A percentile compares a stretch with the other conserved stretches of the same genome.
Evolutionary conservation across 768 basidiomycete genomes (phyloP).

Genomic region (Lentinula boryana): DNA sequence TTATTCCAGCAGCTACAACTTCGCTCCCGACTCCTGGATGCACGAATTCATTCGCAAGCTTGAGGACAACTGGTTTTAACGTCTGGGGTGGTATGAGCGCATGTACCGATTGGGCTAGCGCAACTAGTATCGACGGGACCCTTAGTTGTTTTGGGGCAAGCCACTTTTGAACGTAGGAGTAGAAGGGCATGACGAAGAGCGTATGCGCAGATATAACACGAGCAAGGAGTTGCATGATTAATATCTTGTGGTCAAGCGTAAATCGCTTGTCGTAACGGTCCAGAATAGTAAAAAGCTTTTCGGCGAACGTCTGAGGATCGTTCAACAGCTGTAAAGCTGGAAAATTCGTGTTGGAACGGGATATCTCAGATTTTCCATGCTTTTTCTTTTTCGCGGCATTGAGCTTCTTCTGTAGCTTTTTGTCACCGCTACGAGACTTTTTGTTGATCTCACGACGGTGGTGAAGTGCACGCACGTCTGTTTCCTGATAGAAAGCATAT

Average conservation of each 20-base stretch:
- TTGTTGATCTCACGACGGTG: constrained; percentile 93
- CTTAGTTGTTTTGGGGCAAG: constrained; percentile 88
- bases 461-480: constrained; percentile 68
- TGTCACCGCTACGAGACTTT: constrained; percentile 80
- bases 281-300: constrained; percentile 85
- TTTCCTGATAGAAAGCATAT: constrained; percentile 32
- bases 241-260: constrained; percentile 93
- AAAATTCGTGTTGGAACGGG: constrained; percentile 52
- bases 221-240: constrained; percentile 94
- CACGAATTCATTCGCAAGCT: constrained; percentile 93
- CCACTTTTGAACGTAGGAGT: constrained; percentile 94
- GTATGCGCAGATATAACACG: constrained; percentile 92
- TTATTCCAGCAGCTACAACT: constrained; percentile 95
- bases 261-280: constrained; percentile 89
- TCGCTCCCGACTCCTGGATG: constrained; percentile 96
- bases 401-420: constrained; percentile 68
- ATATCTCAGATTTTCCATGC: constrained; percentile 4
- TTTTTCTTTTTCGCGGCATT: constrained; percentile 65
- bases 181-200: constrained; percentile 89
- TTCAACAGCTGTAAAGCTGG: constrained; percentile 88
- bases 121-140: constrained; percentile 88
- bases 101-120: constrained; percentile 92
- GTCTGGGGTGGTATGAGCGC: constrained; percentile 93
- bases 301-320: constrained; percentile 93
- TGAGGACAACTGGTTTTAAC: constrained; percentile 81